Evolutionary conservation across 2,329 filamentous ascomycete genomes (phyloP).

Genomic region (Aureobasidium sp.): DNA sequence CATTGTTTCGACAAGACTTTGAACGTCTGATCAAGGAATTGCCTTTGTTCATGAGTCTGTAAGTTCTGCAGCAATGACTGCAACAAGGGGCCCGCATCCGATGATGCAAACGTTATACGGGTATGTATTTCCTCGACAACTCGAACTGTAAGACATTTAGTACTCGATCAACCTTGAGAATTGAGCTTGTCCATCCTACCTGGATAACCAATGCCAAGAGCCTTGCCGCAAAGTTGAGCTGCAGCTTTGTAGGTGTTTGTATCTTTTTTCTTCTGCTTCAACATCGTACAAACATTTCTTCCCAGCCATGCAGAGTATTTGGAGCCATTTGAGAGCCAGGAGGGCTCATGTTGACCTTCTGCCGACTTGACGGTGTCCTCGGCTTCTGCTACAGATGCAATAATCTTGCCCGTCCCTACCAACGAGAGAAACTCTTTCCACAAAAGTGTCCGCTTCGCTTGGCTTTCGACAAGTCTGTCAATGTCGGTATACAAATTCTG

Average conservation of each 20-base stretch:
- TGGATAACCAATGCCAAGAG: slow-evolving; percentile 76
- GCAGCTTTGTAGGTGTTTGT: slow-evolving; percentile 33
- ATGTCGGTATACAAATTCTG: slow-evolving; percentile 52
- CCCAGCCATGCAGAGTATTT: slow-evolving; percentile 79
- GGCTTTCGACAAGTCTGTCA: slow-evolving; percentile 40
- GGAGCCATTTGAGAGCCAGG: slow-evolving; percentile 72
- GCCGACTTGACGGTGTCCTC: slow-evolving; percentile 49
- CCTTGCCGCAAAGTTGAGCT: slow-evolving; percentile 59
- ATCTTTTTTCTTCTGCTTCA: slow-evolving; percentile 46
- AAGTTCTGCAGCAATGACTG: slow-evolving; percentile 44
- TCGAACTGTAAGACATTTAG: slow-evolving; percentile 5
- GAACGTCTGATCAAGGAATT: slow-evolving; percentile 42
- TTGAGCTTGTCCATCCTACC: slow-evolving; percentile 52
- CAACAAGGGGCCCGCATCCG: not conserved
- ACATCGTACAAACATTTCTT: slow-evolving; percentile 60
- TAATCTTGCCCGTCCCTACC: slow-evolving; percentile 65
- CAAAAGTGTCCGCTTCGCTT: slow-evolving; percentile 55
- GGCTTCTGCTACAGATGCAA: slow-evolving; percentile 67
- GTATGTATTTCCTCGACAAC: slow-evolving; percentile 20
- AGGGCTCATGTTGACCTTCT: slow-evolving; percentile 25
- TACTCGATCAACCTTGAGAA: no score
- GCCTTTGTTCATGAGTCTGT: slow-evolving; percentile 54
- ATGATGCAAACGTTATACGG: not conserved
- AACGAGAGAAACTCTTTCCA: slow-evolving; percentile 72
- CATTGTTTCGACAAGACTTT: slow-evolving; percentile 28